A percentile compares a stretch with the other conserved stretches of the same genome.
These are phyloP conservation scores for Nemania bipapillata DNA, from an alignment of 2,329 filamentous ascomycete species.

Conservation along the genomic window DNA sequence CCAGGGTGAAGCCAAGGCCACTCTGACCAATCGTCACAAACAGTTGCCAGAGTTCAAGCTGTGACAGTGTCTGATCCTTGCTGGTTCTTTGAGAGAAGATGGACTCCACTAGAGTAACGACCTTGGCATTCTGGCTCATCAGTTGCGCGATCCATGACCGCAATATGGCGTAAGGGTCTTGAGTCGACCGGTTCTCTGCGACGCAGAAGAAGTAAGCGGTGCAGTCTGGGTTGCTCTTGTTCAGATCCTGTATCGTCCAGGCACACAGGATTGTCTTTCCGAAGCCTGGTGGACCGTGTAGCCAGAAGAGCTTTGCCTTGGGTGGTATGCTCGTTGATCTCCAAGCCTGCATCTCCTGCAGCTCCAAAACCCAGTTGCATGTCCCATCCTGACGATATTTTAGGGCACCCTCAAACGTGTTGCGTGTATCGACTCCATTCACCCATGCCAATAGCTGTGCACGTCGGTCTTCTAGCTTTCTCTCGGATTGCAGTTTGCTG, in stretches of 20 bases:
- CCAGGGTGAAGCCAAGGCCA: not conserved
- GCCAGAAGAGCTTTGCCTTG: conserved; percentile 8
- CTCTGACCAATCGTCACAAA: conserved; percentile 13
- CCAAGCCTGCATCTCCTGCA: conserved; percentile 5
- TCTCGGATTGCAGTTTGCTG: not conserved
- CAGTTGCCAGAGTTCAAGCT: conserved; percentile 18
- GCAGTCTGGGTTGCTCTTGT: not conserved
- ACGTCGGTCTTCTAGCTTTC: conserved; percentile 5
- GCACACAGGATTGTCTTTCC: conserved; percentile 3
- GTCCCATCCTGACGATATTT: conserved; percentile 10
- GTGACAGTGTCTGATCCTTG: conserved; percentile 9
- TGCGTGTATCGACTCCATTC: conserved; percentile 7
- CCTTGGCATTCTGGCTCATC: conserved; percentile 6
- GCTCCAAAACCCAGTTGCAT: conserved; percentile 6
- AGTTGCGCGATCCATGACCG: conserved; percentile 5
- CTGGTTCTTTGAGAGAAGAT: not conserved
- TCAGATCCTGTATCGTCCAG: conserved; percentile 12
- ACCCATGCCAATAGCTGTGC: not conserved
- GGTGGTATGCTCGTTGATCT: not conserved
- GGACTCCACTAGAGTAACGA: conserved; percentile 5
- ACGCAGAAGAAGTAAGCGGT: conserved; percentile 18
- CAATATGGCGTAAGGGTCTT: conserved; percentile 15
- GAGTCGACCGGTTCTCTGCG: conserved; percentile 10
- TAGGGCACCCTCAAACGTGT: conserved; percentile 4
- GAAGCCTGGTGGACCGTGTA: conserved; percentile 14